Evolutionary conservation across 2,329 filamentous ascomycete species (phyloP).

Genomic region (Aspergillus fructus): DNA sequence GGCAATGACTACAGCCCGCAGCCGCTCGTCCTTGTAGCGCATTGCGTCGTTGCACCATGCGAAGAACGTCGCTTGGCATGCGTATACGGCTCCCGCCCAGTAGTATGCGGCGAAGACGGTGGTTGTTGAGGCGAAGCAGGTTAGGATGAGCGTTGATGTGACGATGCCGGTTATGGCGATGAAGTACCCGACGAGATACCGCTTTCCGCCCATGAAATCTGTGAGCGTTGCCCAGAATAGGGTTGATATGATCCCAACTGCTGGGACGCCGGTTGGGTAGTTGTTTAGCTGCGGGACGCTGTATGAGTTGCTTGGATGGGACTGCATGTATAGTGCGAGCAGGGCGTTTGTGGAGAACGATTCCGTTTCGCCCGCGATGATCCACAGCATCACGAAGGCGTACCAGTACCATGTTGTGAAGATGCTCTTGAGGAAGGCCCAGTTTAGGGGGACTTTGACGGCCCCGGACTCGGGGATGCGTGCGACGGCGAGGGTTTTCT

Average conservation of each 20-base stretch:
- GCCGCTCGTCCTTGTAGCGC: slow-evolving; percentile 61
- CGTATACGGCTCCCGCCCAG: slow-evolving; percentile 68
- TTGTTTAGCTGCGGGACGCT: slow-evolving; percentile 53
- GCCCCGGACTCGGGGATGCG: slow-evolving; percentile 27
- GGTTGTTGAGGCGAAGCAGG: slow-evolving; percentile 51
- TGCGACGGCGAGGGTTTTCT: slow-evolving; percentile 31
- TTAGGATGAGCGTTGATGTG: slow-evolving; percentile 62
- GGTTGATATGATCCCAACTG: slow-evolving; percentile 55
- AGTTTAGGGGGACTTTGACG: slow-evolving; percentile 22
- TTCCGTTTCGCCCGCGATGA: slow-evolving; percentile 70
- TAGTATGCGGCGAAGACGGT: slow-evolving; percentile 67
- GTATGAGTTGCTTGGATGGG: slow-evolving; percentile 46
- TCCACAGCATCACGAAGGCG: slow-evolving; percentile 41
- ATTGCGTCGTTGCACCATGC: slow-evolving; percentile 74
- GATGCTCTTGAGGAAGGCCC: slow-evolving; percentile 29
- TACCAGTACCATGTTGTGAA: slow-evolving; percentile 39
- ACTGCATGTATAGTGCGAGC: slow-evolving; percentile 52
- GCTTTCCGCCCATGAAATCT: slow-evolving; percentile 57
- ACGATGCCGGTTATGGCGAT: slow-evolving; percentile 64
- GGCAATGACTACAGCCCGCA: slow-evolving; percentile 66
- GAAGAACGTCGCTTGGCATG: slow-evolving; percentile 72
- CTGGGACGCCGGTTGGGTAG: slow-evolving; percentile 54
- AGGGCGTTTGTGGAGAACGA: slow-evolving; percentile 67
- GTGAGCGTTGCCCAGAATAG: slow-evolving; percentile 70
- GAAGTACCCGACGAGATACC: slow-evolving; percentile 67